Evolutionary conservation across 2,329 filamentous ascomycete genomes (phyloP), one percentile per base, ranked within the genome.

Genomic region (Ascocoryne sarcoides): DNA sequence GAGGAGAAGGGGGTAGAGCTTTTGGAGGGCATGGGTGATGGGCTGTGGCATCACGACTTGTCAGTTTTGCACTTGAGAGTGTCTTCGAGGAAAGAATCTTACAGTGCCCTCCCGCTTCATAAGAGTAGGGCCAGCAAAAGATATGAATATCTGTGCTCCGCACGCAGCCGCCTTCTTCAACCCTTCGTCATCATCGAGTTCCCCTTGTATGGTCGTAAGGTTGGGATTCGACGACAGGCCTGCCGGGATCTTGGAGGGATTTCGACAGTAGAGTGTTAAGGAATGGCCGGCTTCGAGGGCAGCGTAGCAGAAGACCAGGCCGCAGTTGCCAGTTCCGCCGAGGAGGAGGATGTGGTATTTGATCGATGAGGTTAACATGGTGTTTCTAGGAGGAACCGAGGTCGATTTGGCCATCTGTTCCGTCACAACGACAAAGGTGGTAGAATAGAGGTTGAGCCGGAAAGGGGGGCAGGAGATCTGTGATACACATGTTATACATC

Each of bases 261-360:
- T 50, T 10, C 53, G 49, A 3, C 47, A 42, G 36, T 54, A 56
- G 15, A 54, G 45, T 5, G 51, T 53, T 2, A 55, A 21, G 2
- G 33, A 35, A 20, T 55, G 45, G 5, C 51, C 51, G 16, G 45
- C 47, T 32, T 50, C 43, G 9, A 56, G 44, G 30, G 50, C 51
- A 35, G 51, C 52, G 29, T 45, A 43, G 9, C 40, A 29, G 39
- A 54, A 51, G 32, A 53, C 42, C 1, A 44, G 29, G n/a, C 52
- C 53, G 29, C 48, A 51, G 19, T 48, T 40, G 9, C 51, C 52
- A 2, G 51, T 48, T 4, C 47, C 49, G 14, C 52, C 49, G 3
- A 55, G 33, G 15, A 56, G 36, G 16, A 55, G 50, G 26, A 55
- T 49, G 16, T 52, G 49, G 33, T 48, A 40, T 14, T 40, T 44